Evolutionary conservation across 179 eudicot species (phyloP).

Genomic region (Camellia oleifera): DNA sequence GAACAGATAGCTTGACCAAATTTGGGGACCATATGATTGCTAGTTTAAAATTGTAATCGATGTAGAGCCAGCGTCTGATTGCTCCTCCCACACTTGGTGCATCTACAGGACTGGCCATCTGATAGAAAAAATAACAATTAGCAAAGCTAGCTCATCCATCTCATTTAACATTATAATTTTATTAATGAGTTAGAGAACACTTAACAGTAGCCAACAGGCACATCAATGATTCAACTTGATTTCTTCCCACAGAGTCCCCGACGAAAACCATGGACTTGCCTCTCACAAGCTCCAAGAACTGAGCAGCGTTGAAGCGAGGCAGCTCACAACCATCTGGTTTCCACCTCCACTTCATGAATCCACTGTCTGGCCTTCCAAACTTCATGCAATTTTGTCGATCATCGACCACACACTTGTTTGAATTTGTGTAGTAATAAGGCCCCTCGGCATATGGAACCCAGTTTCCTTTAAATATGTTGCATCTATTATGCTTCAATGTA

Average conservation of each 20-base stretch:
- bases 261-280: slow-evolving; percentile 24
- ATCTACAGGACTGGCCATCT: slow-evolving; percentile 17
- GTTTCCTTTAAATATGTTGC: slow-evolving; percentile 19
- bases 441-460: slow-evolving; percentile 19
- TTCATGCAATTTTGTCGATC: slow-evolving; percentile 22
- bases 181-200: too few species aligned
- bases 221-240: slow-evolving; percentile 27
- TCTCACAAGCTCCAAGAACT: slow-evolving; percentile 22
- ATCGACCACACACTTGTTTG: slow-evolving; percentile 19
- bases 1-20: slow-evolving; percentile 9
- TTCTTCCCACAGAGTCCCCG: slow-evolving; percentile 28
- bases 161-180: too few species aligned
- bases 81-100: not conserved
- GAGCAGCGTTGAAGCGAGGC: slow-evolving; percentile 16
- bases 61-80: slow-evolving; percentile 15
- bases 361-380: slow-evolving; percentile 17
- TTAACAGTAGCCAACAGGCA: slow-evolving; percentile 23
- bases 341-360: too few species aligned
- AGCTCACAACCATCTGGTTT: slow-evolving; percentile 7
- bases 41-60: slow-evolving; percentile 22
- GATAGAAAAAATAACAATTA: not conserved
- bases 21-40: slow-evolving; percentile 19
- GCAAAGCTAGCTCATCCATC: too few species aligned
- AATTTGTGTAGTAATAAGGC: slow-evolving; percentile 23
- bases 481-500: not conserved